Evolutionary conservation across 129 eudicot species (phyloP).

Genomic region (sunflower (Helianthus annuus)): HanXRQr2.0-SUNRISE NC_035446.2:91514739-91515238

Average conservation of each 20-base stretch:
- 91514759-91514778: neutral
- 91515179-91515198: too few species aligned
- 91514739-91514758: conserved; percentile 16
- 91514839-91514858: conserved; percentile 20
- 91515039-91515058: neutral
- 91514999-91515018: neutral
- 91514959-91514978: neutral
- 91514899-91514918: conserved; percentile 8
- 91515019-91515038: neutral
- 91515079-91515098: too few species aligned
- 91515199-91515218: too few species aligned
- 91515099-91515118: too few species aligned
- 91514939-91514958: neutral
- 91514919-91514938: conserved; percentile 2
- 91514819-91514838: conserved; percentile 20
- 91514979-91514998: too few species aligned
- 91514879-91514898: conserved; percentile 30
- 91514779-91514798: conserved; percentile 11
- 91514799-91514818: conserved; percentile 24
- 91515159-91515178: too few species aligned
- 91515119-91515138: too few species aligned
- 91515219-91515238: too few species aligned
- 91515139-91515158: too few species aligned
- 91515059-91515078: neutral
- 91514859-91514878: conserved; percentile 38